Conservation (phyloP, 2,329 filamentous ascomycete genomes). For the Pestalotiopsis sp. region DNA sequence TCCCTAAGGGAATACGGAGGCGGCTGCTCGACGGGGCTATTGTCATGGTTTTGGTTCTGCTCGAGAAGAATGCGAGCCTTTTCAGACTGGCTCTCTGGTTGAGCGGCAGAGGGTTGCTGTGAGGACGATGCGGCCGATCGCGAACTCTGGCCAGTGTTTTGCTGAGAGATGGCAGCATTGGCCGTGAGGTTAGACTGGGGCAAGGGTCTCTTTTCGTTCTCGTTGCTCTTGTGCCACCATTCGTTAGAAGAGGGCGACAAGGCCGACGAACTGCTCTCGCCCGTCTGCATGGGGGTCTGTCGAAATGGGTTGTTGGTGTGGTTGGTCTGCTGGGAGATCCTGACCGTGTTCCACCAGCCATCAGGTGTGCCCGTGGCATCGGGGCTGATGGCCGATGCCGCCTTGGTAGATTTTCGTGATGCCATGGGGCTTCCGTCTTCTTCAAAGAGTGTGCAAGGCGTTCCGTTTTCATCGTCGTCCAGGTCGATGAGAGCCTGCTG, state of each 20-base stretch:
- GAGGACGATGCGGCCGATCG: conserved; percentile 30
- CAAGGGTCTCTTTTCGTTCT: conserved; percentile 25
- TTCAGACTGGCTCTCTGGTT: conserved; percentile 31
- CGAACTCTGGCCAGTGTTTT: conserved; percentile 22
- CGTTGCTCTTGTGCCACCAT: conserved; percentile 29
- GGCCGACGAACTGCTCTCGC: conserved; percentile 14
- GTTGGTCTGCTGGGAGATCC: conserved; percentile 55
- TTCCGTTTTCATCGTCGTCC: conserved; percentile 47
- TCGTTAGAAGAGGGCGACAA: conserved; percentile 14
- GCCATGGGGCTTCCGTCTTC: conserved; percentile 59
- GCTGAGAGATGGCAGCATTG: conserved; percentile 19
- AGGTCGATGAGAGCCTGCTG: conserved; percentile 37
- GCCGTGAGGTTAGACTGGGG: conserved; percentile 21
- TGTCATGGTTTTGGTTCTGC: conserved; percentile 30
- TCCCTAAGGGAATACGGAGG: conserved; percentile 57
- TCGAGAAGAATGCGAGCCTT: conserved; percentile 43
- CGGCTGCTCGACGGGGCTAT: conserved; percentile 42
- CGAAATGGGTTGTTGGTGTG: conserved; percentile 48
- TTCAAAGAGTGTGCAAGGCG: conserved; percentile 70
- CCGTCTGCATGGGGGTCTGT: conserved; percentile 32
- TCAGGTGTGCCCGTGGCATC: conserved; percentile 60
- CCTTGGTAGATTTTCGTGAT: conserved; percentile 40
- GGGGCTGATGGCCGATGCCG: conserved; percentile 38
- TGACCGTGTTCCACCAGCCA: conserved; percentile 80
- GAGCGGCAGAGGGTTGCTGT: conserved; percentile 21